Conservation (phyloP, 2,329 filamentous ascomycete species). For the Chrysoporthe deuterocubensis region DNA sequence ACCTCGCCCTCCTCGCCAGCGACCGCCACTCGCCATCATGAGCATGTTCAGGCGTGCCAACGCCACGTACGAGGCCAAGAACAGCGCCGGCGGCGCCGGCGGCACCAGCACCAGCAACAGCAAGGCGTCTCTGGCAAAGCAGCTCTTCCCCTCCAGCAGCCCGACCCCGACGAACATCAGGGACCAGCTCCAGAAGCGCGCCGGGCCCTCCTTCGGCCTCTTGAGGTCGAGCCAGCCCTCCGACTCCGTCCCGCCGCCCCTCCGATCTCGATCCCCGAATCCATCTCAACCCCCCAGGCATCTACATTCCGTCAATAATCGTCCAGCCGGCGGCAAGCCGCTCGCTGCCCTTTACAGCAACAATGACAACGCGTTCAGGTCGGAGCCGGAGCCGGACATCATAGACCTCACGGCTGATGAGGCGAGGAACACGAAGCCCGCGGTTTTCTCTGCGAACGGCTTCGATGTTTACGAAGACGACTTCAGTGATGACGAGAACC, state of each 20-base stretch:
- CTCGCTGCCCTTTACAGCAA: conserved; percentile 47
- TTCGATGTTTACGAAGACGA: conserved; percentile 75
- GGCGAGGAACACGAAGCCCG: conserved; percentile 33
- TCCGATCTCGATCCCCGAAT: conserved; percentile 42
- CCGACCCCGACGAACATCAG: conserved; percentile 53
- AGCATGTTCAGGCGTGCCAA: conserved; percentile 29
- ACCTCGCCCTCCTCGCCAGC: not conserved
- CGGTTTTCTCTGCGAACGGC: conserved; percentile 43
- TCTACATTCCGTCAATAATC: conserved; percentile 26
- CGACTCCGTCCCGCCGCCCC: conserved; percentile 31
- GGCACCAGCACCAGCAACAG: not conserved
- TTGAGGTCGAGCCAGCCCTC: conserved; percentile 21
- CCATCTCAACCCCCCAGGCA: conserved; percentile 33
- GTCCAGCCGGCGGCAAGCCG: conserved; percentile 34
- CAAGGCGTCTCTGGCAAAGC: conserved; percentile 48
- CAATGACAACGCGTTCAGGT: conserved; percentile 54
- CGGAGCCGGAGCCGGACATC: conserved; percentile 38
- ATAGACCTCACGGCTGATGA: conserved; percentile 42
- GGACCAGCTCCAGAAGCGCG: conserved; percentile 51
- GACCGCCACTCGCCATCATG: conserved; percentile 10
- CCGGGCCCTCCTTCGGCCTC: conserved; percentile 37
- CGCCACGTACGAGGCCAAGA: conserved; percentile 43
- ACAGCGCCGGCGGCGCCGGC: conserved; percentile 25
- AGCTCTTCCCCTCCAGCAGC: conserved; percentile 62
- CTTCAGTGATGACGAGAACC: conserved; percentile 80